Base-by-base conservation (phyloP, 768 basidiomycete genomes). In the Mycena filopes region DNA sequence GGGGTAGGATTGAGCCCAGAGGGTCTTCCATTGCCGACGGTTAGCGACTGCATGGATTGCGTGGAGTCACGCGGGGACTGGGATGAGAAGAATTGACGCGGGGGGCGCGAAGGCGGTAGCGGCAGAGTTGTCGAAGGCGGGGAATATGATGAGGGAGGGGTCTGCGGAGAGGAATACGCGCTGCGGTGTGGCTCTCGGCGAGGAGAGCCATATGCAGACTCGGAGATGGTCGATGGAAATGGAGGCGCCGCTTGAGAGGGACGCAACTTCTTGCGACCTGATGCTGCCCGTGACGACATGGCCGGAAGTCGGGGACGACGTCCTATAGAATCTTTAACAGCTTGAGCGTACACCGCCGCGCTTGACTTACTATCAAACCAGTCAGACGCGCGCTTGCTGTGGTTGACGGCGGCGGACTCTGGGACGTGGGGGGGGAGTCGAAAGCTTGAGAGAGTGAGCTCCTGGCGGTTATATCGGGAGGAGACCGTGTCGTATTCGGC, bases 251-350 rank as follows among this genome's bases (percentile, higher is more conserved):
- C 38, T 48, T 53, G 46, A 16, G 40, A 51, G 16, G 60, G 66
- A 4, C 50, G 60, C 29, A 60, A 46, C 25, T 47, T 49, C 50
- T 62, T 67, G 48, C 66, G 69, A 18, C 69, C 65, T 9, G 69
- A 67, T 12, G 69, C 69, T 28, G 62, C 65, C 5, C 69, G 51
- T 23, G 61, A 60, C 20, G 69, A 67, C 69, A 70, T 70, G 12
- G 56, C 42, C 55, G 45, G 58, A 40, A 38, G 25, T 46, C 41
- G 53, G n/a, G 28, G 38, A 16, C 12, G 18, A n/a, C 12, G 20
- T 20, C 12, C 29, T 18, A 45, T 8, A n/a, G 16, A 12, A 21
- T 21, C 16, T 36, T 56, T 21, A 16, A 46, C 36, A 38, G 60
- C 23, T 23, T 54, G 45, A 47, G 2, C 21, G 29, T 12, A 41